phyloP scores from a whole-genome alignment of 371 early-diverging fungal species.

The Modicella reniformis region DNA sequence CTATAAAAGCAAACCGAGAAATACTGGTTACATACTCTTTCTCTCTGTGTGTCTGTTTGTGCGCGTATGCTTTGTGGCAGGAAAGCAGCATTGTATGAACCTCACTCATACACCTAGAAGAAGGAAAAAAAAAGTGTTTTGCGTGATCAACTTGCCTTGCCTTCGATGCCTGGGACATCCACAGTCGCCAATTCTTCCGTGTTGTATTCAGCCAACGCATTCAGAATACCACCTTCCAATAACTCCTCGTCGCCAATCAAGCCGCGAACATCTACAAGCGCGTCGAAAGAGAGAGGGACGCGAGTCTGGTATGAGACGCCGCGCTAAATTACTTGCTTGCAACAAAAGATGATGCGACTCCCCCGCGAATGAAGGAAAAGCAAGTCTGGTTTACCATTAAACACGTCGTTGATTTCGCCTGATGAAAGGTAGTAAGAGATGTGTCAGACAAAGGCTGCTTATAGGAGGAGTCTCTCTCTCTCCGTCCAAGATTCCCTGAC shows the following conservation, averaged over 20 bases:
- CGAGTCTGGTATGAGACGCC: too few relatives aligned
- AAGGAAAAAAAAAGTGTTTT: too few relatives aligned
- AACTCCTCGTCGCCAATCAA: conserved; percentile 85
- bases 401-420: conserved; percentile 92
- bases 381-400: conserved; percentile 74
- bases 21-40: too few relatives aligned
- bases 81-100: too few relatives aligned
- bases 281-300: not conserved
- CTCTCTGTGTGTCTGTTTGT: too few relatives aligned
- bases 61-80: too few relatives aligned
- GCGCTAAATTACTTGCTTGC: too few relatives aligned
- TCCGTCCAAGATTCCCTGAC: not conserved
- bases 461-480: not conserved
- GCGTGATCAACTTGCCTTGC: conserved; percentile 61
- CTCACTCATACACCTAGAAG: too few relatives aligned
- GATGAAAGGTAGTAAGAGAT: not conserved
- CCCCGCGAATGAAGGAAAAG: not conserved
- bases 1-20: conserved; percentile 48
- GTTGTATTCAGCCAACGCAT: conserved; percentile 85
- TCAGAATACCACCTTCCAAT: conserved; percentile 76
- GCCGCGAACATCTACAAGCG: conserved; percentile 81
- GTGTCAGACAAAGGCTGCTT: not conserved
- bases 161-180: conserved; percentile 68
- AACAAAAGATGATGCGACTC: too few relatives aligned
- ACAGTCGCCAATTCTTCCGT: conserved; percentile 83